Conservation (phyloP, 2,329 filamentous ascomycete genomes). For the Didymella segeticola region DNA sequence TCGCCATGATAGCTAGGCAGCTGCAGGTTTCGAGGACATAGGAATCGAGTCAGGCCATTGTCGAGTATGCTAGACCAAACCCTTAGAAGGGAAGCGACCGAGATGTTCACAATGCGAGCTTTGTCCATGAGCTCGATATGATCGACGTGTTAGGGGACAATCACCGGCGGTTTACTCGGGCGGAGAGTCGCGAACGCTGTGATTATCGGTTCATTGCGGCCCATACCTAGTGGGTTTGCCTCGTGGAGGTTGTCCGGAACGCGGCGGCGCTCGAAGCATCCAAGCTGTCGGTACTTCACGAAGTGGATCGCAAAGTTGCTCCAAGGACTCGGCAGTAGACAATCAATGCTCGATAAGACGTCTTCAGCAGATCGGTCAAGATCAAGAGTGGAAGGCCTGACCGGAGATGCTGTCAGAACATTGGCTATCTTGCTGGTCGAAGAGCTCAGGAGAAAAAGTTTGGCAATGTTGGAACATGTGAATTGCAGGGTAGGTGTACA, state of each 20-base stretch:
- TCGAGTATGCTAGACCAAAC: background rate
- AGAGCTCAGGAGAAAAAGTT: background rate
- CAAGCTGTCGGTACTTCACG: background rate
- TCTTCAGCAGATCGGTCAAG: background rate
- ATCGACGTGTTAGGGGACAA: conserved; percentile 7
- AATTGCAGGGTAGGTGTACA: background rate
- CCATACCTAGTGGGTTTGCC: background rate
- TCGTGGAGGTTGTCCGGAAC: background rate
- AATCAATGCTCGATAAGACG: conserved; percentile 4
- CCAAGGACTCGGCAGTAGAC: background rate
- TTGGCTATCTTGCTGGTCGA: background rate
- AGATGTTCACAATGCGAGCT: background rate
- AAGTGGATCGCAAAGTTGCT: background rate
- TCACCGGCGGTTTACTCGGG: background rate
- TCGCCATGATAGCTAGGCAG: conserved; percentile 4
- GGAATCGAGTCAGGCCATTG: background rate
- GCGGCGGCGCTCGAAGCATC: background rate
- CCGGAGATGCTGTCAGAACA: background rate
- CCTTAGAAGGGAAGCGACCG: background rate
- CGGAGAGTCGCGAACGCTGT: background rate
- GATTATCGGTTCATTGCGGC: background rate
- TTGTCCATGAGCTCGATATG: background rate
- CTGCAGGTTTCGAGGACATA: background rate
- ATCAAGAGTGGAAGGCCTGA: background rate
- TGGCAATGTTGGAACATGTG: background rate